Percentiles rank a stretch among this genome's conserved stretches.
Conservation (phyloP, 2,329 filamentous ascomycete species). For the Penicillium rolfsii region DNA sequence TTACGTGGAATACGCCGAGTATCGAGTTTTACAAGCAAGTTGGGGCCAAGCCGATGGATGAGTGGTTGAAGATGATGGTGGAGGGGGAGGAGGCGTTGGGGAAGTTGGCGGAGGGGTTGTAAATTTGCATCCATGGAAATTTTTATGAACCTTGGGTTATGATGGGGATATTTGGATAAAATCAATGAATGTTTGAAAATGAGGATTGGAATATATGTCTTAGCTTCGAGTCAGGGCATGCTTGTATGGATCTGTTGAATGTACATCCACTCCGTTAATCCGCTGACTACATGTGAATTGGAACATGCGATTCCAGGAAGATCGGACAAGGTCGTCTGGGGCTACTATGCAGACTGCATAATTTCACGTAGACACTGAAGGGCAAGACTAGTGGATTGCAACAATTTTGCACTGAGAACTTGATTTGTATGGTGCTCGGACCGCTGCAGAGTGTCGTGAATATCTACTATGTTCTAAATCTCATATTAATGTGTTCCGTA, state of each 20-base stretch:
- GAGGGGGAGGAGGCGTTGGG: constrained; percentile 50
- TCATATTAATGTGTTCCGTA: too few species aligned
- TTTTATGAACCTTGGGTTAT: constrained; percentile 4
- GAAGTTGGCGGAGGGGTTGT: constrained; percentile 42
- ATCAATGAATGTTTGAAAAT: background rate
- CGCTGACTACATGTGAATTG: too few species aligned
- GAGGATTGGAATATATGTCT: too few species aligned
- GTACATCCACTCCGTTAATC: too few species aligned
- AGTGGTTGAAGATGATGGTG: constrained; percentile 56
- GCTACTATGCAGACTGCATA: background rate
- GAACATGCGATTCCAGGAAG: too few species aligned
- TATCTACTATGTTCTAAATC: background rate
- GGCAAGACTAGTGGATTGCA: background rate
- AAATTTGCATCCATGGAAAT: background rate
- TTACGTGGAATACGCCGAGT: constrained; percentile 91
- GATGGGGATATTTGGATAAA: background rate
- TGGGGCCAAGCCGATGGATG: constrained; percentile 50
- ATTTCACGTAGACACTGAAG: background rate
- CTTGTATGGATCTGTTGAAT: too few species aligned
- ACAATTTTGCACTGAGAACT: background rate
- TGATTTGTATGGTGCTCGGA: background rate
- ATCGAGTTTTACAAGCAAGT: constrained; percentile 75
- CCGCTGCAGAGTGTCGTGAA: background rate
- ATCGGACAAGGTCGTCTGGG: too few species aligned
- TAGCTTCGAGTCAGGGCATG: too few species aligned